These are phyloP conservation scores for Mycena polygramma DNA, from an alignment of 768 basidiomycete genomes.

Conservation along the genomic window DNA sequence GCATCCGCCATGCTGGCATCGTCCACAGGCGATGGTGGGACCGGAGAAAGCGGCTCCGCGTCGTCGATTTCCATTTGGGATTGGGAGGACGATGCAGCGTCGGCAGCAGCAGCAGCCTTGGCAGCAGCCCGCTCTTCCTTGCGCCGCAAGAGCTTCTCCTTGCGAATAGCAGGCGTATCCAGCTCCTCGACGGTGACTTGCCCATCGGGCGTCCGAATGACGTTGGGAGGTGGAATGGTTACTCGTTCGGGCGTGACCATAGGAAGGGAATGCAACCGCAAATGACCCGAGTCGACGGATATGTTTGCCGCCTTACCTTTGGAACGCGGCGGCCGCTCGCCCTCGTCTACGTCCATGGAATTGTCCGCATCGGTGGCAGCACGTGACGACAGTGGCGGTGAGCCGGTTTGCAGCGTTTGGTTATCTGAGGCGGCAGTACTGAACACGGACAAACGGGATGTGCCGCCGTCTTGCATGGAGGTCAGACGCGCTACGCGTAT, in stretches of 20 bases:
- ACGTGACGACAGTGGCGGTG: constrained; percentile 37
- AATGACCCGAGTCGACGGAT: constrained; percentile 18
- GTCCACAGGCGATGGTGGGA: constrained; percentile 14
- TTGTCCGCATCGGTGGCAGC: constrained; percentile 32
- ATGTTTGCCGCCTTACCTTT: constrained; percentile 16
- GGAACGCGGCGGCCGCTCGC: constrained; percentile 27
- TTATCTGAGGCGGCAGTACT: constrained; percentile 64
- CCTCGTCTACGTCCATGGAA: constrained; percentile 42
- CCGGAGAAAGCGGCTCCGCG: constrained; percentile 22
- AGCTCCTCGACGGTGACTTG: constrained; percentile 77
- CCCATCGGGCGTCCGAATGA: constrained; percentile 55
- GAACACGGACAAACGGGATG: constrained; percentile 60
- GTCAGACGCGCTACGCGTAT: constrained; percentile 5
- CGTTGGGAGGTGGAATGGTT: constrained; percentile 39
- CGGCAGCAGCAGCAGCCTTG: constrained; percentile 39
- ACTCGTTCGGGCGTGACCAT: constrained; percentile 32
- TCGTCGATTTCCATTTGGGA: constrained; percentile 13
- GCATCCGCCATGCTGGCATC: not conserved
- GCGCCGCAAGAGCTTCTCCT: constrained; percentile 64
- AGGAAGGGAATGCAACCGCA: constrained; percentile 22
- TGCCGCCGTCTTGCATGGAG: constrained; percentile 45
- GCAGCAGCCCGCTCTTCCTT: constrained; percentile 53
- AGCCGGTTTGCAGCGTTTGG: constrained; percentile 47
- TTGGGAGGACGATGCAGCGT: constrained; percentile 11
- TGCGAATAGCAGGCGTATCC: constrained; percentile 77